These are phyloP conservation scores for Leishmania amazonensis DNA, from an alignment of 208 protist species.

Conservation along the genomic window DNA sequence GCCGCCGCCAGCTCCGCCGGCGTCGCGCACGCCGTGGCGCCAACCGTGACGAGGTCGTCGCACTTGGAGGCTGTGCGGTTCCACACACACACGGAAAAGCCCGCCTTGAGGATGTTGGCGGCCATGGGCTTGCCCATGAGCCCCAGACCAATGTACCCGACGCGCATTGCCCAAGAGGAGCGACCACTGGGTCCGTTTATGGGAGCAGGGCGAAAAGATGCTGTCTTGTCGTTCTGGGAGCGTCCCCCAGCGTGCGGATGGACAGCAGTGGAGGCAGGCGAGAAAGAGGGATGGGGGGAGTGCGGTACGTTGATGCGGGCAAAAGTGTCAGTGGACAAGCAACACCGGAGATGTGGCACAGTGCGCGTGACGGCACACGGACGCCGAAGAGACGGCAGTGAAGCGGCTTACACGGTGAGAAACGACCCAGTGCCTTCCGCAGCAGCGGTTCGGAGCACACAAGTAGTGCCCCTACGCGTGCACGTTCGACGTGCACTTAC, in stretches of 20 bases:
- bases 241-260: background rate
- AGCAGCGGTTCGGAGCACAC: background rate
- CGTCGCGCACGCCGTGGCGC: slow-evolving; percentile 63
- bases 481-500: background rate
- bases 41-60: slow-evolving; percentile 72
- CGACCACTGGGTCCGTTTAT: background rate
- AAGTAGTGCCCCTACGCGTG: background rate
- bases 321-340: background rate
- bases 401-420: background rate
- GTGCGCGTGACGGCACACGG: background rate
- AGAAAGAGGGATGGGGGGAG: background rate
- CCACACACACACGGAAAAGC: slow-evolving; percentile 85
- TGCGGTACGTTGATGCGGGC: background rate
- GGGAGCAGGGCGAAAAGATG: slow-evolving; percentile 8
- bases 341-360: background rate
- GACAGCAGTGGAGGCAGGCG: slow-evolving; percentile 3
- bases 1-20: slow-evolving; percentile 81
- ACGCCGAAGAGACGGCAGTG: background rate
- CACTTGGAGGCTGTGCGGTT: slow-evolving; percentile 88
- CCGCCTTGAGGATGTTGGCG: slow-evolving; percentile 86
- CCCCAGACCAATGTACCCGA: slow-evolving; percentile 94
- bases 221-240: slow-evolving; percentile 1
- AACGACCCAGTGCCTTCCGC: background rate
- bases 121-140: slow-evolving; percentile 95
- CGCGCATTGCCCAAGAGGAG: slow-evolving; percentile 31